Conservation (phyloP, 306 rosid species). For the Abrus pulchellus region DNA sequence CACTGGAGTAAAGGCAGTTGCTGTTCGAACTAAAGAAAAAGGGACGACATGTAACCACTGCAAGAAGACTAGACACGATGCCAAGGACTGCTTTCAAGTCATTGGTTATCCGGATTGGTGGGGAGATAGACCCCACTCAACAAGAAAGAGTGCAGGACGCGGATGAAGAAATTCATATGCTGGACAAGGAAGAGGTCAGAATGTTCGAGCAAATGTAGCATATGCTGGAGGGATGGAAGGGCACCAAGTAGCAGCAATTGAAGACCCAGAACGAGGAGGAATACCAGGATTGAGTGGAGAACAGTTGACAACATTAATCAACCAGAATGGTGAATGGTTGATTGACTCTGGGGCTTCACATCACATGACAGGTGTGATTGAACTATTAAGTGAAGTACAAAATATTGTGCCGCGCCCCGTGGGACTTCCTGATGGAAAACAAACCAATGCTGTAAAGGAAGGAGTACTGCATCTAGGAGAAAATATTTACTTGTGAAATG, state of each 20-base stretch:
- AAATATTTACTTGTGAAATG: too few relatives aligned
- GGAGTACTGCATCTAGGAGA: too few relatives aligned
- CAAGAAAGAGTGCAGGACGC: neutral
- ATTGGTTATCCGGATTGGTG: too few relatives aligned
- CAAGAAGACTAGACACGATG: neutral
- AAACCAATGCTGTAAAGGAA: too few relatives aligned
- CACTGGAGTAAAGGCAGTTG: too few relatives aligned
- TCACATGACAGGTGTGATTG: neutral
- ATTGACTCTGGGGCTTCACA: neutral
- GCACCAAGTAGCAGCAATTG: neutral
- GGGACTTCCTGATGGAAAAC: too few relatives aligned
- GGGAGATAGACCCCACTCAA: neutral
- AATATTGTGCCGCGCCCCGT: neutral
- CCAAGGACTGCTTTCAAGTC: too few relatives aligned
- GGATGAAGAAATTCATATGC: neutral
- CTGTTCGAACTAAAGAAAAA: neutral
- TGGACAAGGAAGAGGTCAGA: constrained; percentile 5
- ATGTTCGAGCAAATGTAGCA: constrained; percentile 7
- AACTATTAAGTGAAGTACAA: neutral
- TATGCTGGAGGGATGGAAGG: neutral
- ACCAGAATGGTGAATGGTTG: neutral
- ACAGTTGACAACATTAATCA: neutral
- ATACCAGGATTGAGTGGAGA: too few relatives aligned
- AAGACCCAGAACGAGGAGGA: neutral
- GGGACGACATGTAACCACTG: neutral